A percentile compares a stretch with the other conserved stretches of the same genome.
Conservation (phyloP, 2,329 filamentous ascomycete genomes). For the Diaporthe eres region DNA sequence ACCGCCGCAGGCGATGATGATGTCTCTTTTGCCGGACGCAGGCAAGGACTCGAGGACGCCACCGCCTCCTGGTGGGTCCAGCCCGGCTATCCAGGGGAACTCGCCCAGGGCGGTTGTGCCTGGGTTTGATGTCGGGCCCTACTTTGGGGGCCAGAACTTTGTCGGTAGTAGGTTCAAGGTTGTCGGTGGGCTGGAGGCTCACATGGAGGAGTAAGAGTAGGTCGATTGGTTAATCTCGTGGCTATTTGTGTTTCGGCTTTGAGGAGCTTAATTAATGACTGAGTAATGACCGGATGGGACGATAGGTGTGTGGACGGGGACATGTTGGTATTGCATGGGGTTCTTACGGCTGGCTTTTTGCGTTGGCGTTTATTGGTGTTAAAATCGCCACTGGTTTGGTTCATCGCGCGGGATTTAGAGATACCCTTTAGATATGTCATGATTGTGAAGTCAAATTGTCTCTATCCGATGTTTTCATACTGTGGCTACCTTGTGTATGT, state of each 20-base stretch:
- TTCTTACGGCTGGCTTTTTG: not conserved
- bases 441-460: conserved; percentile 6
- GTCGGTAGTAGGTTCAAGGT: conserved; percentile 38
- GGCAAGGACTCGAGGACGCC: not conserved
- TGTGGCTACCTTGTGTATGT: not conserved
- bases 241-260: not conserved
- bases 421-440: conserved; percentile 30
- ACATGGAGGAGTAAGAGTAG: conserved; percentile 41
- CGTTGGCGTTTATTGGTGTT: conserved; percentile 18
- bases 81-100: not conserved
- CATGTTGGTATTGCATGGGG: conserved; percentile 11
- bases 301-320: not conserved
- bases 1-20: conserved; percentile 7
- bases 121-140: conserved; percentile 33
- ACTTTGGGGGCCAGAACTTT: conserved; percentile 37
- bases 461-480: not conserved
- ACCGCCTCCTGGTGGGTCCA: not conserved
- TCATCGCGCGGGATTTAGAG: conserved; percentile 26
- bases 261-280: not conserved
- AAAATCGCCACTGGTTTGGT: not conserved
- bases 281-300: not conserved
- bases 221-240: not conserved
- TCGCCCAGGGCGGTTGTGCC: conserved; percentile 11
- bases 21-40: not conserved
- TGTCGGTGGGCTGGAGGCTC: conserved; percentile 40